Evolutionary conservation across 176 grass and related monocot species (phyloP).

Genomic region (Juncus inflexus): DNA sequence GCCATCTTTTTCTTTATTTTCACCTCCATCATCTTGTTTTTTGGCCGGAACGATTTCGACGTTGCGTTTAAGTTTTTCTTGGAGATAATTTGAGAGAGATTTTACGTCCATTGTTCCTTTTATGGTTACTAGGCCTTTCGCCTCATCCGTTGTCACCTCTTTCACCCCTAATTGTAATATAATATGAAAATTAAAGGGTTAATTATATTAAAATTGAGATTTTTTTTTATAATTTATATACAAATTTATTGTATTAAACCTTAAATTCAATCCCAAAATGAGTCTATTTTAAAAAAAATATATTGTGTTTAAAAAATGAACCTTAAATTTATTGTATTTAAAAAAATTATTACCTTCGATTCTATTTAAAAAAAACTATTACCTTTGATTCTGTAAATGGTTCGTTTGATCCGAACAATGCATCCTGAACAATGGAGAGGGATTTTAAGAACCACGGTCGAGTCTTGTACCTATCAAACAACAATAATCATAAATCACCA

Average conservation of each 20-base stretch:
- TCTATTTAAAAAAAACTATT: neutral
- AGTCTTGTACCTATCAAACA: constrained; percentile 25
- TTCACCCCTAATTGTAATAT: constrained; percentile 51
- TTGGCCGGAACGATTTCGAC: constrained; percentile 50
- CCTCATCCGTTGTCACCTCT: constrained; percentile 46
- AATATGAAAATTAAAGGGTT: neutral
- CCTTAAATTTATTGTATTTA: too few relatives aligned
- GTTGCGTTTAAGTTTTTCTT: constrained; percentile 55
- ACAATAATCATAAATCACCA: neutral
- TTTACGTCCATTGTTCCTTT: constrained; percentile 77
- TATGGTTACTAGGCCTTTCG: constrained; percentile 73
- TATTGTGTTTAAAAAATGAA: too few relatives aligned
- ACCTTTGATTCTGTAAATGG: constrained; percentile 51
- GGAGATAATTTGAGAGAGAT: constrained; percentile 49
- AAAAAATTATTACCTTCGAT: too few relatives aligned
- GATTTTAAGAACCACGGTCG: constrained; percentile 53
- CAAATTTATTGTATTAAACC: too few relatives aligned
- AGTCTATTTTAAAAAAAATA: too few relatives aligned
- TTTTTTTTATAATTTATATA: too few relatives aligned
- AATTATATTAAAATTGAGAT: too few relatives aligned
- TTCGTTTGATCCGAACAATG: constrained; percentile 37
- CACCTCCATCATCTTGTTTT: constrained; percentile 33
- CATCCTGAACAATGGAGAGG: constrained; percentile 59
- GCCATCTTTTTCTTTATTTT: constrained; percentile 22
- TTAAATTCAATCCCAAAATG: too few relatives aligned